Base-by-base conservation (phyloP, 2,329 filamentous ascomycete genomes). In the Cladorrhinum sp. region DNA sequence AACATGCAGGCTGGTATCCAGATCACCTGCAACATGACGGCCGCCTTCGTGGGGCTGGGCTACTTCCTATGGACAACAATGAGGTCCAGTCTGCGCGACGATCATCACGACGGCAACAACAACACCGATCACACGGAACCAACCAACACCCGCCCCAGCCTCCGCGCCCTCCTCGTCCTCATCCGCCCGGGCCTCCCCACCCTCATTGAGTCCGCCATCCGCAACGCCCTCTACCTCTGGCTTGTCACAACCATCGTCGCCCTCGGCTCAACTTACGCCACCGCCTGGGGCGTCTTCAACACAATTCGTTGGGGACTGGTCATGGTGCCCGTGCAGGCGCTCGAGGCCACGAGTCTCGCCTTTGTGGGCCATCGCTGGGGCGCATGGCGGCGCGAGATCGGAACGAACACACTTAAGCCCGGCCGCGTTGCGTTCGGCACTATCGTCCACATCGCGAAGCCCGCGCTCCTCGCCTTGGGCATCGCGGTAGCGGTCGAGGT, bases 231-330 rank as follows among this genome's bases (percentile, higher is more conserved):
- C 0, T 91, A 91, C 62, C 80, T 91, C 0, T 91, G 87, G 88
- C 77, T 91, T 0, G 80, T 91, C 0, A 80, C 75, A 55, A 84
- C 80, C 3, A 88, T 92, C 20, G 80, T 91, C 0, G 74, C 80
- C 0, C 76, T 91, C 61, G 87, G 87, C 0, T 73, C 76, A 0
- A 79, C 84, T 7, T 91, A 91, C 70, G 85, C 87, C 0, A 91
- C 87, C 0, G 86, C 88, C 0, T 92, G 87, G 88, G 85, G 87
- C 1, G 77, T 91, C 10, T 92, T 92, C 75, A 88, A 83, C 58
- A 91, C 87, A 0, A 91, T 91, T 45, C 80, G 87, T 13, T 91
- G 88, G 88, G 88, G 88, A 0, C 16, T 91, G 88, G 88, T 91
- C 27, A 92, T 91, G 88, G 86, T 91, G 0, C 88, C 88, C 0